Evolutionary conservation across 2,329 filamentous ascomycete species (phyloP), one percentile per base, ranked within the genome.

Genomic region (Ploettnerulaceae sp.): DNA sequence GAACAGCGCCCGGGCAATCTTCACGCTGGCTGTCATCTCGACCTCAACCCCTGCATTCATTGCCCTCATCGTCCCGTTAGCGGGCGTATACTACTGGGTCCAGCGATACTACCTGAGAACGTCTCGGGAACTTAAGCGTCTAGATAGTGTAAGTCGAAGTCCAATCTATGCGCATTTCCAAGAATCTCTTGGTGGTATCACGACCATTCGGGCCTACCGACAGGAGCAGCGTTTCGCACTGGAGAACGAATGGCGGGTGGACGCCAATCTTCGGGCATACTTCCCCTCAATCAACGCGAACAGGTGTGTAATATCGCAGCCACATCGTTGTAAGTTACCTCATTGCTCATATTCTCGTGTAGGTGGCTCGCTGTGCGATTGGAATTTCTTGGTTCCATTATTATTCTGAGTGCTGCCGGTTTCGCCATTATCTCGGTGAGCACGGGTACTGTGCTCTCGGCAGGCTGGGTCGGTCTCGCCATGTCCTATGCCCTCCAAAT

Each of bases 121-220:
- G 11, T 98, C 93, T 49, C 86, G 94, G 54, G 94, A 98, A 70
- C 76, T 98, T 55, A 98, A 98, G 74, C 80, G 93, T 55, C 75
- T 98, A 49, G 93, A 98, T 68, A 96, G 90, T 64, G 85, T 97
- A 57, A 95, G 86, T 65, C 84, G 89, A 60, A 96, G 90, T 66
- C 94, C 94, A 20, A 95, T 98, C 60, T 98, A 90, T 66, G 93
- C 93, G 5, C 94, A 98, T 67, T 98, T 98, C 71, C 93, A 98
- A 65, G 94, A 98, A 69, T 94, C 89, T 1, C 78, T 98, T 7
- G 91, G 89, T 52, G 93, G 93, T 33, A 85, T 96, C 63, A 88
- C 87, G 50, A 98, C 93, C 8, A 97, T 98, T 62, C 86, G 94
- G 56, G 94, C 93, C 26, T 98, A 95, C 71, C 79, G 84, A 52